Evolutionary conservation across 2,329 filamentous ascomycete genomes (phyloP).

Genomic region (Fusarium pseudoanthophilum): DNA sequence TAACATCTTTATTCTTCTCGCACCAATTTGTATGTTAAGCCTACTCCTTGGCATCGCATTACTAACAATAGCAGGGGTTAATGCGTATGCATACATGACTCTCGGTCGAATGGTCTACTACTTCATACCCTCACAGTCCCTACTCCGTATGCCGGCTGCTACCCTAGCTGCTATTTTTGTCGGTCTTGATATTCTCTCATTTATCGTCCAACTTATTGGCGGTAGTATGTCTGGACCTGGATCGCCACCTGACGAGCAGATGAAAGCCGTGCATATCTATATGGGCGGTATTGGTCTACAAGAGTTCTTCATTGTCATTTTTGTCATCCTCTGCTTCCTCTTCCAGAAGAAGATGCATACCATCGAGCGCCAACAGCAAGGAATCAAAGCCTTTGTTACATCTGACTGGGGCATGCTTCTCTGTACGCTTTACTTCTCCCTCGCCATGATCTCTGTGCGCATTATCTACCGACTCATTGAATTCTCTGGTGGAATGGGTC

Average conservation of each 20-base stretch:
- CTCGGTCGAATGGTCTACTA: slow-evolving; percentile 58
- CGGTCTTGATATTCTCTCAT: slow-evolving; percentile 53
- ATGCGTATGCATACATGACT: slow-evolving; percentile 59
- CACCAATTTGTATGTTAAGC: slow-evolving; percentile 41
- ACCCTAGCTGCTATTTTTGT: slow-evolving; percentile 54
- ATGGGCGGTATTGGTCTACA: slow-evolving; percentile 65
- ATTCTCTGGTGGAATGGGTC: slow-evolving; percentile 55
- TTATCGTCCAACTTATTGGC: slow-evolving; percentile 50
- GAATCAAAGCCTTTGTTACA: neutral
- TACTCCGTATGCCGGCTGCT: slow-evolving; percentile 52
- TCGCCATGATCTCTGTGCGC: slow-evolving; percentile 54
- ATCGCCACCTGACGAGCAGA: slow-evolving; percentile 41
- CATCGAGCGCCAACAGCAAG: neutral
- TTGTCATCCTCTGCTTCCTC: slow-evolving; percentile 50
- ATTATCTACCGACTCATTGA: slow-evolving; percentile 67
- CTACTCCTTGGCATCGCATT: rapidly evolving
- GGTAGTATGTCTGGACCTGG: slow-evolving; percentile 45
- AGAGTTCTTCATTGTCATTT: slow-evolving; percentile 61
- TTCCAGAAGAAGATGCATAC: slow-evolving; percentile 31
- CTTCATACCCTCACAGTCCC: slow-evolving; percentile 51
- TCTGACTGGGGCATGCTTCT: slow-evolving; percentile 31
- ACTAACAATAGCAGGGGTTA: slow-evolving; percentile 50
- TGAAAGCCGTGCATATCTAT: slow-evolving; percentile 56
- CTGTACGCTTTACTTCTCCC: slow-evolving; percentile 49
- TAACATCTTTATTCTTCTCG: slow-evolving; percentile 40